Evolutionary conservation across 164 flowering plant species (phyloP), one percentile per base, ranked within the genome.

Genomic region (Piper betle): DNA sequence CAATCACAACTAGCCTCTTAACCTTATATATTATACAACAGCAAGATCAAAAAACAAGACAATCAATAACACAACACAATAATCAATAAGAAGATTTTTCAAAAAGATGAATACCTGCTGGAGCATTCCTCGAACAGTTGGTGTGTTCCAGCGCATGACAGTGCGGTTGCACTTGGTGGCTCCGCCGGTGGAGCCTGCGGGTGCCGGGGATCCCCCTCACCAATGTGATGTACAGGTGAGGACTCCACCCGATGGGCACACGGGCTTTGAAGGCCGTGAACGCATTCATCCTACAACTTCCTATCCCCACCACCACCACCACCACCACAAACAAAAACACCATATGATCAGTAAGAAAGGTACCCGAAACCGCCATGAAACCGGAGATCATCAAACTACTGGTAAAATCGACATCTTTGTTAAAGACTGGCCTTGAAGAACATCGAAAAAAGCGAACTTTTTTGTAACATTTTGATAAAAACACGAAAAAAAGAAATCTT

Each of bases 141-240:
- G 97, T 6, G 97, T 88, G 72, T 90, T 93, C 83, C 79, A 79
- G 52, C 79, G 76, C 91, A 81, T 81, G 60, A 88, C 96, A 59
- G 96, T 91, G 17, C 92, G 79, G 70, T 85, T 87, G 77, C 85
- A 80, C 68, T 88, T 91, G 41, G 84, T 64, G 17, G 88, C 92
- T 90, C 55, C 92, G 88, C 64, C 97, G 73, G 63, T 90, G 97
- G 69, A 81, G 84, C 71, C 73, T 78, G 63, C 97, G 78, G 43
- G 97, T 90, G 52, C 97, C 97, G 0, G 95, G 97, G 5, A 90
- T 78, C 1, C 97, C 97, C 72, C 97, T 84, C 66, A 83, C 97
- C 58, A 85, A 73, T 33, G 95, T 90, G 63, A 90, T 79, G 63
- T 90, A 88, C 2, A 91, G 65, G 68, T 84, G 75, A 2, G 79